Evolutionary conservation across 768 basidiomycete species (phyloP).

Genomic region (Mycena sanguinolenta): DNA sequence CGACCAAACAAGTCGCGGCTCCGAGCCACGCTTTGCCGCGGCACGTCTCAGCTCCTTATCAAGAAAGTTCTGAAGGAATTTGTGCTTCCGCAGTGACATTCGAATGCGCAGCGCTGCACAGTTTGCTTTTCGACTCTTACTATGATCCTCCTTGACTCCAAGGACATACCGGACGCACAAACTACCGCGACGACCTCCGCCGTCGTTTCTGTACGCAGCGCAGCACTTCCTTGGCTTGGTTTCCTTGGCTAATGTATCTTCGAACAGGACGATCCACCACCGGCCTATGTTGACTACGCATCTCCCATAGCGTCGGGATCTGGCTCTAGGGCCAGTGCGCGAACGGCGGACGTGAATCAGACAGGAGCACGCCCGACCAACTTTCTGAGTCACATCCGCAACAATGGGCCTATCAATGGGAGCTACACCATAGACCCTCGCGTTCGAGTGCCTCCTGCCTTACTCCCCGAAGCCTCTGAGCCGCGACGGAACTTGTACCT

Average conservation of each 20-base stretch:
- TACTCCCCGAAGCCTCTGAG: slow-evolving; percentile 53
- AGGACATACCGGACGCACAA: too few species aligned
- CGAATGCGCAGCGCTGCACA: too few species aligned
- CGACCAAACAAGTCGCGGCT: too few species aligned
- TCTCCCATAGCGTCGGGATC: background rate
- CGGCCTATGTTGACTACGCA: background rate
- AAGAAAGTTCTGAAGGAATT: too few species aligned
- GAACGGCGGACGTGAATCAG: background rate
- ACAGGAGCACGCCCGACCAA: slow-evolving; percentile 43
- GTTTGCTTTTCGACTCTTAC: too few species aligned
- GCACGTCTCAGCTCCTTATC: too few species aligned
- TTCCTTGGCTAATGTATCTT: background rate
- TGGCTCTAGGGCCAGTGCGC: background rate
- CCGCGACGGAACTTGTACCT: slow-evolving; percentile 56
- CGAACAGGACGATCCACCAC: background rate
- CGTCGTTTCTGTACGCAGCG: too few species aligned
- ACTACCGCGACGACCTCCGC: too few species aligned
- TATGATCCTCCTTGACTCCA: too few species aligned
- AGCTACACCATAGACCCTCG: slow-evolving; percentile 59
- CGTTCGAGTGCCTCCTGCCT: slow-evolving; percentile 51
- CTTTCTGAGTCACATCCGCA: slow-evolving; percentile 46
- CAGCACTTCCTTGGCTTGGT: too few species aligned
- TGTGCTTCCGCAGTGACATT: too few species aligned
- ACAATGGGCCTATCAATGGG: slow-evolving; percentile 48
- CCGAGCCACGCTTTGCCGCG: too few species aligned